phyloP scores from a whole-genome alignment of 495 filamentous ascomycete species.

The Talaromyces wortmannii region DNA sequence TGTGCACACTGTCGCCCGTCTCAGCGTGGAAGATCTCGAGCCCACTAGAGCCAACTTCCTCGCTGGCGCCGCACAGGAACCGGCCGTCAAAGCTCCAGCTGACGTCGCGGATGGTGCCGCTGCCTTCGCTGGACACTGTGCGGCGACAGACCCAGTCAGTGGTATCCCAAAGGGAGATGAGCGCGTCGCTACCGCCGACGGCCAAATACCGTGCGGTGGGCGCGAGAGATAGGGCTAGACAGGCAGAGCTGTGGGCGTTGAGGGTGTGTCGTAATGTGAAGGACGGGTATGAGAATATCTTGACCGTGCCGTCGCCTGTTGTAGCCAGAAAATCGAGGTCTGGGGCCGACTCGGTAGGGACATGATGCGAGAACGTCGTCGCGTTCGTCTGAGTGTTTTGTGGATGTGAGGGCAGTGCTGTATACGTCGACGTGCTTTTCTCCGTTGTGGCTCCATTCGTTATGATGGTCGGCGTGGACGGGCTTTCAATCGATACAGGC shows the following conservation, averaged over 20 bases:
- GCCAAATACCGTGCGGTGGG: conserved; percentile 77
- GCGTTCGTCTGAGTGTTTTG: conserved; percentile 76
- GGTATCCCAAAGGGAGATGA: conserved; percentile 89
- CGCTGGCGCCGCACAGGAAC: conserved; percentile 77
- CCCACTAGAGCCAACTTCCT: conserved; percentile 57
- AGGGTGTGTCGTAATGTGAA: conserved; percentile 52
- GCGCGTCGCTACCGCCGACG: conserved; percentile 80
- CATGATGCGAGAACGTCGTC: conserved; percentile 68
- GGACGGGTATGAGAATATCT: conserved; percentile 64
- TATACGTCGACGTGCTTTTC: conserved; percentile 21
- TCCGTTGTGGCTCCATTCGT: conserved; percentile 3
- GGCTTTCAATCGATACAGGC: conserved; percentile 47
- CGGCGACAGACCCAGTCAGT: conserved; percentile 83
- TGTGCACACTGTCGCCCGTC: conserved; percentile 78
- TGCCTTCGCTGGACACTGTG: conserved; percentile 63
- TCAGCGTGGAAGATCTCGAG: conserved; percentile 78
- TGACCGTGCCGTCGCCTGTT: conserved; percentile 73
- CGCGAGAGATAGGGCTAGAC: conserved; percentile 61
- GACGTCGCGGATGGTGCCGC: conserved; percentile 75
- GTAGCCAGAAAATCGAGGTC: conserved; percentile 62
- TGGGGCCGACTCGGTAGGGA: conserved; percentile 27
- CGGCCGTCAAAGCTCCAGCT: conserved; percentile 90
- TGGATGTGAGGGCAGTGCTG: conserved; percentile 52
- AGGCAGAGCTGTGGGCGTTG: conserved; percentile 78
- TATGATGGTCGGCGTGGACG: conserved; percentile 27